Percentiles rank a stretch among this genome's conserved stretches.
These are phyloP conservation scores for Dactylellina sp. DNA, from an alignment of 2,329 filamentous ascomycete species.

Conservation along the genomic window DNA sequence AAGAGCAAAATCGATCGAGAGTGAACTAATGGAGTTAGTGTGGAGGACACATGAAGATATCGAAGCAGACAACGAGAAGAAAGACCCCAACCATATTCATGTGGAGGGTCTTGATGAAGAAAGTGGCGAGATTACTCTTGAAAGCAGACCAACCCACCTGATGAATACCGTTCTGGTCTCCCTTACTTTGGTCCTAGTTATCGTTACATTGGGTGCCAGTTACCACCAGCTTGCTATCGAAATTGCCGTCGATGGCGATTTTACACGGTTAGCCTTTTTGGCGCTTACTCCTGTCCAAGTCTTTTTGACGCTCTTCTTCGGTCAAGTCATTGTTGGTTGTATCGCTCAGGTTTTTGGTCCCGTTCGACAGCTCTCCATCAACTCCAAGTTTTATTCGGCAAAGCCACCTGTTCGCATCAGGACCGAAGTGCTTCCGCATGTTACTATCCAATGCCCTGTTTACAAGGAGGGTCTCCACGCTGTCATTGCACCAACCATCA, in stretches of 20 bases:
- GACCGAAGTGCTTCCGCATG: conserved; percentile 66
- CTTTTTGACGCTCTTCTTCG: conserved; percentile 86
- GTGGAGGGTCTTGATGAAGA: conserved; percentile 77
- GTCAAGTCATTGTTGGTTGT: conserved; percentile 80
- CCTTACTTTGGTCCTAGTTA: conserved; percentile 75
- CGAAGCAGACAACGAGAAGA: conserved; percentile 69
- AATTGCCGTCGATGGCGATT: conserved; percentile 73
- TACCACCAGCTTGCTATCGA: conserved; percentile 77
- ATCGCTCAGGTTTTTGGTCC: conserved; percentile 81
- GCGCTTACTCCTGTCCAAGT: conserved; percentile 77
- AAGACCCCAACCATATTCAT: conserved; percentile 61
- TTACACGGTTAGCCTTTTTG: conserved; percentile 74
- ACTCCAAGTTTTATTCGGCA: conserved; percentile 86
- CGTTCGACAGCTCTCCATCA: conserved; percentile 76
- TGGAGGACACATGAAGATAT: conserved; percentile 74
- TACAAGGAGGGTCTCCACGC: conserved; percentile 83
- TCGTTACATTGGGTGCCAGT: conserved; percentile 75
- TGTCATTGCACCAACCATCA: conserved; percentile 81
- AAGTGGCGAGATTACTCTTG: conserved; percentile 74
- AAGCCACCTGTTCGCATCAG: conserved; percentile 74
- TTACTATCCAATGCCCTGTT: conserved; percentile 85
- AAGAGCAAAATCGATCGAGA: conserved; percentile 78
- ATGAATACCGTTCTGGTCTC: conserved; percentile 77
- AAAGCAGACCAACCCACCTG: conserved; percentile 75
- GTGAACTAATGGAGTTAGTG: conserved; percentile 80